Percentiles rank a stretch among this genome's conserved stretches.
Conservation (phyloP, 441 rosid genomes). For the Croton setiger region DNA sequence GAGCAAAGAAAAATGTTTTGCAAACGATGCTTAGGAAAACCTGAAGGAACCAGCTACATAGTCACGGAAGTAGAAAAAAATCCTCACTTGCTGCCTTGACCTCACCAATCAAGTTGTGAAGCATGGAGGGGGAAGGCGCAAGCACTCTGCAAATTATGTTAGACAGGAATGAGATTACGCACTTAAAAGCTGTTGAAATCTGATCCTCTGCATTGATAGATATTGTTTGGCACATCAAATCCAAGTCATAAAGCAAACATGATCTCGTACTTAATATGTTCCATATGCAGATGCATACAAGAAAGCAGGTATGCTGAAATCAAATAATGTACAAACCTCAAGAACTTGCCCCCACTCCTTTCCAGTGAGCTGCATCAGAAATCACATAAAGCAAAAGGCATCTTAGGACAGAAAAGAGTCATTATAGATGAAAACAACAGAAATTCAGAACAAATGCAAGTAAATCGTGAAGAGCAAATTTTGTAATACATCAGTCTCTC, state of each 20-base stretch:
- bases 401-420: background rate
- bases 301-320: background rate
- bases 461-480: background rate
- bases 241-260: constrained; percentile 14
- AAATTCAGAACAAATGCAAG: background rate
- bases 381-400: constrained; percentile 3
- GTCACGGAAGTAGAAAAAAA: constrained; percentile 47
- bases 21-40: constrained; percentile 44
- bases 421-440: background rate
- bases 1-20: constrained; percentile 13
- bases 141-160: constrained; percentile 54
- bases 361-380: constrained; percentile 53
- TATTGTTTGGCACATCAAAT: background rate
- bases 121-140: constrained; percentile 42
- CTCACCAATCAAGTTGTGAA: constrained; percentile 51
- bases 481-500: background rate
- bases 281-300: constrained; percentile 1
- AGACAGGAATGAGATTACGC: constrained; percentile 38
- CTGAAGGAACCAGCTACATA: constrained; percentile 54
- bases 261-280: constrained; percentile 9
- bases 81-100: constrained; percentile 46
- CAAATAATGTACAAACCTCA: constrained; percentile 46
- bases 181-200: constrained; percentile 19
- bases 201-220: constrained; percentile 19
- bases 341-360: constrained; percentile 80